Evolutionary conservation across 495 filamentous ascomycete genomes (phyloP), one percentile per base, ranked within the genome.

Genomic region (Daldinia decipiens): DNA sequence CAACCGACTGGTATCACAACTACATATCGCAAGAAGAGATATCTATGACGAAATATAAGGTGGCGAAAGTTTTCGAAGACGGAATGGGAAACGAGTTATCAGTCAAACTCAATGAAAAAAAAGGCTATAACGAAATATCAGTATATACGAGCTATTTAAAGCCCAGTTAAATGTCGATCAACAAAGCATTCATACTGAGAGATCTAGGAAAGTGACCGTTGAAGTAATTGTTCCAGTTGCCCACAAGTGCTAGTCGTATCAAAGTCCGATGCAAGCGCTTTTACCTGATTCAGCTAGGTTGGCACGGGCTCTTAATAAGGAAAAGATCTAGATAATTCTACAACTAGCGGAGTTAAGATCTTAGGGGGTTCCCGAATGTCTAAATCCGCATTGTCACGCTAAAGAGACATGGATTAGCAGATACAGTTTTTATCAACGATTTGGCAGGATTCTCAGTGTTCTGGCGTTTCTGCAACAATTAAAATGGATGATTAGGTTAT

Each of bases 251-350:
- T 47, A 21, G 9, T 19, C 17, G 17, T 47, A 47, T 4, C n/a
- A 47, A 19, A 47, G 6, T 21, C 29, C 6, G 29, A 8, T 32
- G 29, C 29, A 32, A 32, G 7, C 29, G 29, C 29, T 31, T 4
- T 6, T 31, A 9, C 8, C 32, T 34, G 32, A 34, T 3, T 34
- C 32, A 34, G 8, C 32, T 11, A 34, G 8, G 11, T 34, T 45
- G 40, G 17, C 40, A 45, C 40, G n/a, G 40, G 21, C 40, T 21
- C 40, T 45, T 4, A 5, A 45, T 45, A 21, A 21, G 19, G 43
- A 11, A 47, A 24, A 24, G 43, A 47, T 47, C 43, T 21, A 47
- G 43, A 45, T 47, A 47, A 47, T 24, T 24, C 8, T 47, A 47
- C 2, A 24, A 2, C 2, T n/a, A 9, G 19, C 43, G 43, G 43